Evolutionary conservation across 208 protist species (phyloP).

Genomic region (Hexamita inflata): DNA sequence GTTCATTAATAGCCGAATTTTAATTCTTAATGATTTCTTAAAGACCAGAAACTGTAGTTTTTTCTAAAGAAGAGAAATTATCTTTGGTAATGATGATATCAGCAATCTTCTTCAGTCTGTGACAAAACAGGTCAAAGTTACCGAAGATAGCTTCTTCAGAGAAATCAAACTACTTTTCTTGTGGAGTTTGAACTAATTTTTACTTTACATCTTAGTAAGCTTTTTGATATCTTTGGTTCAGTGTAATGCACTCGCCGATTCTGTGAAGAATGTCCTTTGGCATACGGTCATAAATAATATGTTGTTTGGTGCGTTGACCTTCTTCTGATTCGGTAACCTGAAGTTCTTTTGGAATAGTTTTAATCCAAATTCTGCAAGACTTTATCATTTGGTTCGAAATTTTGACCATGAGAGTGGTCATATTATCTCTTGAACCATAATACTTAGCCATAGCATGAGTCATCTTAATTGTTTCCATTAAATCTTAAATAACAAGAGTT

Average conservation of each 20-base stretch:
- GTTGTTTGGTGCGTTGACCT: too few species aligned
- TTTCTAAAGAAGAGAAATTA: slow-evolving; percentile 75
- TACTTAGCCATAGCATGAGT: slow-evolving; percentile 83
- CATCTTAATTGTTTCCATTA: slow-evolving; percentile 84
- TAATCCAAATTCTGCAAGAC: slow-evolving; percentile 70
- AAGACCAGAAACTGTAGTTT: slow-evolving; percentile 76
- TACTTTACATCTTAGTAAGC: not conserved
- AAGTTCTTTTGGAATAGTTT: too few species aligned
- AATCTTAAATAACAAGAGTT: slow-evolving; percentile 67
- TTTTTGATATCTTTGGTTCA: not conserved
- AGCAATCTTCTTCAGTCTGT: slow-evolving; percentile 80
- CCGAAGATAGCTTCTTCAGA: slow-evolving; percentile 80
- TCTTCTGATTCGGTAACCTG: too few species aligned
- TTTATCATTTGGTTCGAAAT: slow-evolving; percentile 84
- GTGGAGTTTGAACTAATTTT: not conserved
- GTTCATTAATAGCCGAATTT: slow-evolving; percentile 66
- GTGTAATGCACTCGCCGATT: slow-evolving; percentile 11
- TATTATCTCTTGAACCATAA: slow-evolving; percentile 68
- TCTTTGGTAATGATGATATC: slow-evolving; percentile 78
- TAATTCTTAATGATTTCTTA: slow-evolving; percentile 68
- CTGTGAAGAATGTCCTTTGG: slow-evolving; percentile 11
- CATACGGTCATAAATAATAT: slow-evolving; percentile 7
- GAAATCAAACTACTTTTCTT: slow-evolving; percentile 57
- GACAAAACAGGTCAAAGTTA: slow-evolving; percentile 84
- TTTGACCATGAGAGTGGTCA: slow-evolving; percentile 85